Evolutionary conservation across 1,139 yeast species (phyloP), one percentile per base, ranked within the genome.

Genomic region (Yamadazyma oceani): DNA sequence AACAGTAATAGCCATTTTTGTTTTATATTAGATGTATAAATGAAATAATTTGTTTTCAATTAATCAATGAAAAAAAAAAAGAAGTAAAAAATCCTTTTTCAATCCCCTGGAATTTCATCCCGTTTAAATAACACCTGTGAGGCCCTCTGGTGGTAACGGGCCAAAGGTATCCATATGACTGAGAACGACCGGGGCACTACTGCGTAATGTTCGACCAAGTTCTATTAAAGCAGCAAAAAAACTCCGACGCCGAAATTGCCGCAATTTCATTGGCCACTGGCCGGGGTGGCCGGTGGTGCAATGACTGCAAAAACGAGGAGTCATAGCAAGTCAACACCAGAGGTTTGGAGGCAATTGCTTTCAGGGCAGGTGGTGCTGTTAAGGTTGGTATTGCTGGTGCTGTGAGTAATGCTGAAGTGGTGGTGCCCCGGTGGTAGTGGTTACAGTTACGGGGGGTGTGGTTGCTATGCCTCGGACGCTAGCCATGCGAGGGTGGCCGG

Each of bases 1-100:
- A 66, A 84, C 73, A 46, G 62, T 68, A 56, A 73, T 60, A 60
- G 66, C 66, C 67, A 62, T 62, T 51, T 25, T 46, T 23, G 19
- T 15, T 27, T 21, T 12, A 17, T 26, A 19, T 19, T 19, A 6
- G 26, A 14, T 21, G 27, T 25, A 22, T 21, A 21, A 35, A 32
- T 39, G 30, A 27, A 26, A n/a, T 26, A 7, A 12, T n/a, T 7
- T 26, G 7, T 26, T 7, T 13, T n/a, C 14, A 26, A 26, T 26
- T 12, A 10, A 9, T 9, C 10, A 27, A 5, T 16, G 16, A 27
- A 16, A 27, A 19, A 32, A 22, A 21, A 15, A 12, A 34, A 28
- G 11, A 15, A 27, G 16, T 9, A 17, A 13, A 29, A 13, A 5
- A 17, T 15, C 10, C 10, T 28, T 11, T 6, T 4, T 13, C 22